phyloP scores from a whole-genome alignment of 140 eudicot genomes.

The Ambrosia hybrid region DNA sequence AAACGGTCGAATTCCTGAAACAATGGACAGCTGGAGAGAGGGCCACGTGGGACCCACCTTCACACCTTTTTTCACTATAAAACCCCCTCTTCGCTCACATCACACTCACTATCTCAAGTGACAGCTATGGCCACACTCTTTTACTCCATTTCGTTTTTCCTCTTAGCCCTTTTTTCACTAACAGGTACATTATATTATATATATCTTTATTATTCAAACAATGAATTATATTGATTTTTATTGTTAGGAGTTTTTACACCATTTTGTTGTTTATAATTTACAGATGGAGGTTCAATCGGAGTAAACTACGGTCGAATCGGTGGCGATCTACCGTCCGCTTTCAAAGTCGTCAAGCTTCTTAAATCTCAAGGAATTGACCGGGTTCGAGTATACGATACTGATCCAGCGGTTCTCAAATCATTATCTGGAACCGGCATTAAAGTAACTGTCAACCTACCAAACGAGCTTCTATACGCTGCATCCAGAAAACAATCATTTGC shows the following conservation, averaged over 20 bases:
- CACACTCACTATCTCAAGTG: slow-evolving; percentile 21
- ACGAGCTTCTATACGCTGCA: slow-evolving; percentile 72
- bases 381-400: slow-evolving; percentile 81
- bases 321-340: slow-evolving; percentile 77
- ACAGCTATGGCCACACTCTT: slow-evolving; percentile 35
- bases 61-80: slow-evolving; percentile 9
- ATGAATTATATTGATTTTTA: too few relatives aligned
- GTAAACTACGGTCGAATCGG: slow-evolving; percentile 81
- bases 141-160: slow-evolving; percentile 17
- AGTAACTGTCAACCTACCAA: slow-evolving; percentile 79
- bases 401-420: slow-evolving; percentile 81
- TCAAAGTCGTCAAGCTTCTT: slow-evolving; percentile 58
- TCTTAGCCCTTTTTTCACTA: slow-evolving; percentile 41
- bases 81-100: neutral
- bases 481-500: slow-evolving; percentile 65
- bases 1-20: slow-evolving; percentile 44
- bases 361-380: slow-evolving; percentile 65
- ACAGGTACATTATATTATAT: too few relatives aligned
- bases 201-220: too few relatives aligned
- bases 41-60: slow-evolving; percentile 27
- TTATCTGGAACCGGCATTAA: slow-evolving; percentile 61
- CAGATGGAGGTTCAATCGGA: slow-evolving; percentile 81
- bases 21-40: slow-evolving; percentile 14
- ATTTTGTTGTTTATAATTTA: too few relatives aligned
- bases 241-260: too few relatives aligned